phyloP scores from a whole-genome alignment of 306 rosid species.

The Canavalia gladiata region DNA sequence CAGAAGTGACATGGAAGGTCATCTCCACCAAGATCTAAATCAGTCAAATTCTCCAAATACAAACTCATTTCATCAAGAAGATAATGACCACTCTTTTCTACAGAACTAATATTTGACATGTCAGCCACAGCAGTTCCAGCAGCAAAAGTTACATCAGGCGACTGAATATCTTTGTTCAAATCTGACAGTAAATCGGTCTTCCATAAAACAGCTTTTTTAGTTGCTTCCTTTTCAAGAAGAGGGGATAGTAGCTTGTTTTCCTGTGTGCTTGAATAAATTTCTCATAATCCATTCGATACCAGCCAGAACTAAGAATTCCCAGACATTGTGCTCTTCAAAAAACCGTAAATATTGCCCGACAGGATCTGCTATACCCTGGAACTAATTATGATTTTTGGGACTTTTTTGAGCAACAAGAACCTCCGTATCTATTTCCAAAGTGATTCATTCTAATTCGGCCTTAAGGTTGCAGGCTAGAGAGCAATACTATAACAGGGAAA shows the following conservation, averaged over 20 bases:
- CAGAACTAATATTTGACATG: constrained; percentile 54
- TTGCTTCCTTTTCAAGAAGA: constrained; percentile 71
- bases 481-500: no score
- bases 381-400: no score
- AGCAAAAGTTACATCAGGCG: constrained; percentile 63
- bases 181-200: constrained; percentile 81
- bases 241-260: constrained; percentile 72
- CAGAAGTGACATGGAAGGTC: constrained; percentile 89
- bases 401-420: no score
- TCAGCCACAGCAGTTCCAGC: constrained; percentile 53
- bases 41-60: constrained; percentile 73
- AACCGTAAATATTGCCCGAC: no score
- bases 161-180: constrained; percentile 62
- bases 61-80: constrained; percentile 80
- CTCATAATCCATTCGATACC: no score
- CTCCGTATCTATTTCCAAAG: no score
- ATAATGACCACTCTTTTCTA: constrained; percentile 51
- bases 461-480: no score
- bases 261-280: background rate
- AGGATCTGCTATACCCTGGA: no score
- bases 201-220: constrained; percentile 81
- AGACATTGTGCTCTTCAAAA: no score
- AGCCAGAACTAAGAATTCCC: no score
- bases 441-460: no score
- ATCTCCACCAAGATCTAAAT: constrained; percentile 70